Evolutionary conservation across 2,329 filamentous ascomycete genomes (phyloP), one percentile per base, ranked within the genome.

Genomic region (Aspergillus chevalieri): DNA sequence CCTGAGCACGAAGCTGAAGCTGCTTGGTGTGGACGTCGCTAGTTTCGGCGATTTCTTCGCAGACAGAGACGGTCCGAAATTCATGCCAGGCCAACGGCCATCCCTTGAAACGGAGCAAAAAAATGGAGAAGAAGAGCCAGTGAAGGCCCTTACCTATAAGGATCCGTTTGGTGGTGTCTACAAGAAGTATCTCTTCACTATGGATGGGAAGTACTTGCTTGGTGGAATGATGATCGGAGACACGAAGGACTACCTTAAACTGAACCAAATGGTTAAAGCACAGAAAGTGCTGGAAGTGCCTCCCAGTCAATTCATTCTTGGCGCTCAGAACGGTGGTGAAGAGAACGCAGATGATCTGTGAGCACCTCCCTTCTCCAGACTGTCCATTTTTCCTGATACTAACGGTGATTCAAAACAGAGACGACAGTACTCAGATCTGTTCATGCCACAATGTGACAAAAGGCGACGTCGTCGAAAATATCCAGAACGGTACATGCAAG

Each of bases 151-250:
- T 39, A 92, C 86, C 0, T 95, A 95, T 73, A 89, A 86, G 54
- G 90, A 95, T 62, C 90, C 90, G 0, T 95, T 95, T 64, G 80
- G 84, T 49, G 84, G 89, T 44, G 82, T 95, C 1, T 95, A 95
- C 74, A 95, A 95, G 69, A 95, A 95, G 65, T 95, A 93, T 67
- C 74, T 95, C 9, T 95, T 95, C 63, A 94, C 90, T 0, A 75
- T 84, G 63, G 91, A 95, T 63, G 90, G 90, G 22, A 94, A 94
- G 66, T 92, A 92, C 61, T 75, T 95, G 1, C 80, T 95, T 0
- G 90, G 90, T n/a, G 91, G 90, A 3, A 95, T 95, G 89, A 95
- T 95, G 89, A 93, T 95, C 53, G 91, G 90, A 36, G 90, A 95
- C 62, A 94, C 89, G 0, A 86, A 81, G 54, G 90, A 95, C 71